A percentile compares a stretch with the other conserved stretches of the same genome.
Conservation (phyloP, 768 basidiomycete species). For the Boletus tylopilopsis region DNA sequence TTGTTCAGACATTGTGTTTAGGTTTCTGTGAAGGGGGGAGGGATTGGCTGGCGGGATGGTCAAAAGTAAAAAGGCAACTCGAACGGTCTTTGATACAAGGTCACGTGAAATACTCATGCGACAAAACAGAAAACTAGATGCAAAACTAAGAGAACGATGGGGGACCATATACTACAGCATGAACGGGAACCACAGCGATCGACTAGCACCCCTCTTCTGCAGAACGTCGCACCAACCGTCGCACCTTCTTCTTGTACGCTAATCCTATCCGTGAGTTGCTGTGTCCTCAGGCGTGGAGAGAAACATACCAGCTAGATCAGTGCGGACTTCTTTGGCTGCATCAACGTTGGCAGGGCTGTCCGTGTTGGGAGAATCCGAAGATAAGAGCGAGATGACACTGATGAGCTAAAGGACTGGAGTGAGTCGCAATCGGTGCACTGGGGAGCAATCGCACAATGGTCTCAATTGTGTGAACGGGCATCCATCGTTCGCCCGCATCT, state of each 20-base stretch:
- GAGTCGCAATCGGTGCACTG: not conserved
- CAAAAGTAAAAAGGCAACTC: slow-evolving; percentile 4
- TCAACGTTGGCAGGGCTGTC: slow-evolving; percentile 97
- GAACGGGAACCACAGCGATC: not conserved
- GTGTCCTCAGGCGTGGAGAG: not conserved
- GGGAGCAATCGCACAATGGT: slow-evolving; percentile 66
- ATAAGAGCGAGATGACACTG: slow-evolving; percentile 93
- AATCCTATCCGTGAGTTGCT: slow-evolving; percentile 17
- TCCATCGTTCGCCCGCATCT: slow-evolving; percentile 94
- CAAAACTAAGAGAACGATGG: slow-evolving; percentile 7
- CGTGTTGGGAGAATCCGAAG: slow-evolving; percentile 85
- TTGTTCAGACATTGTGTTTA: slow-evolving; percentile 35
- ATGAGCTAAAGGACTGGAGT: slow-evolving; percentile 59
- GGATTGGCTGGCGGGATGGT: slow-evolving; percentile 12
- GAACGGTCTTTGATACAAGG: not conserved
- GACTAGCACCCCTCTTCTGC: slow-evolving; percentile 88
- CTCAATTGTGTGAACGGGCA: slow-evolving; percentile 96
- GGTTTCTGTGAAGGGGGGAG: not conserved
- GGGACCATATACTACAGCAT: slow-evolving; percentile 16
- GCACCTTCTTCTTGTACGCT: slow-evolving; percentile 96
- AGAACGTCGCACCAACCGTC: slow-evolving; percentile 77
- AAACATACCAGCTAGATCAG: slow-evolving; percentile 52
- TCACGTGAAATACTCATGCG: slow-evolving; percentile 21
- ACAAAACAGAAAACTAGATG: not conserved
- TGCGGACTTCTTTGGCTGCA: slow-evolving; percentile 85